Evolutionary conservation across 108 stramenopile species (phyloP), one percentile per base, ranked within the genome.

Genomic region (Parietichytrium sp.): DNA sequence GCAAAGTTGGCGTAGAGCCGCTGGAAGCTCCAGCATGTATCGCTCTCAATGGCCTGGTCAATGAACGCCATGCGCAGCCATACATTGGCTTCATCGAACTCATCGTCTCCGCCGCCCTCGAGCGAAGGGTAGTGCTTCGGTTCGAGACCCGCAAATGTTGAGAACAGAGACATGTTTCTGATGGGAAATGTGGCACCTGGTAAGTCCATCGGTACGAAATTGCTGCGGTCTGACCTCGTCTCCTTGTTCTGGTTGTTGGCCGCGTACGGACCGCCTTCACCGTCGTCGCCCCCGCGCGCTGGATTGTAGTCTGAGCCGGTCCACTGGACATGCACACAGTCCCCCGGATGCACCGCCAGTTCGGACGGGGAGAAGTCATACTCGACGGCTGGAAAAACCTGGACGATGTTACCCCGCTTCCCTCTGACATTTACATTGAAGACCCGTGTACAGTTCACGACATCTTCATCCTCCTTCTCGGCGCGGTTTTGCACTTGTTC

Each of bases 341-440:
- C 79, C 48, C 54, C 30, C 29, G 26, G n/a, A 49, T 29, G 10
- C 7, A 81, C 13, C 4, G 13, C 33, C 8, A 86, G 48, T 29
- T 20, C 47, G 80, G 81, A 78, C 49, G 86, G 86, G 18, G 51
- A 54, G 53, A 84, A 86, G 83, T 84, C 83, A 54, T 84, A 84
- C 81, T 86, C 86, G 8, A 86, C 86, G 52, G 80, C 31, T 52
- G 86, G 86, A 48, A 81, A 86, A 29, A 55, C 55, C 52, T 86
- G 83, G 45, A 86, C 86, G 72, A 86, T 86, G 81, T 86, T 86
- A 4, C 86, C 86, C 6, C 83, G 51, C 84, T 86, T 86, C 12
- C 86, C 86, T 20, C 83, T 45, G 16, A 81, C 83, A 54, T 80
- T 83, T 18, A 86, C 18, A 54, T 84, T 84, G 79, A 55, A 84